Base-by-base conservation (phyloP, 805 yeast genomes). In the Lipomyces kockii region DNA sequence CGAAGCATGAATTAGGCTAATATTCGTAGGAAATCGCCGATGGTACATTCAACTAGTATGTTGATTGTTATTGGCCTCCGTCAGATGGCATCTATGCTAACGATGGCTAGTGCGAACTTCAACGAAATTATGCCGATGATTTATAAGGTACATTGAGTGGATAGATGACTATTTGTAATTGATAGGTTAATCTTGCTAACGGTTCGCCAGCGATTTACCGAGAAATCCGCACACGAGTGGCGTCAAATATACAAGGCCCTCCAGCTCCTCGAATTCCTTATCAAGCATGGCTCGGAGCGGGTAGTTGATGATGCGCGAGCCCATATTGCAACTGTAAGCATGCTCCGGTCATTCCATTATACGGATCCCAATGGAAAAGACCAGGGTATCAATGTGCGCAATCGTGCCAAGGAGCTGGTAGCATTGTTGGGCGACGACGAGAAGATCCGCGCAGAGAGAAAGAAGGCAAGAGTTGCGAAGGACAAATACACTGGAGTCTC, bases 171-270 rank as follows among this genome's bases (percentile, higher is more conserved):
- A 60, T 46, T 49, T n/a, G 12, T 34, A 7, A 37, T 22, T 53
- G 53, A 25, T n/a, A 22, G 11, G 14, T 11, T 34, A 34, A 9
- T n/a, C 29, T 3, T 17, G 60, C 53, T 43, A 46, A 51, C 12
- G 17, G 5, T 43, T 87, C 87, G 89, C 76, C 83, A 97, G 74
- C 85, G 99, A 71, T 95, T 95, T 81, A 94, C 98, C 6, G 99
- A 95, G 78, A 95, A 95, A 80, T 85, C 95, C 6, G 97, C 98
- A 60, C 89, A 87, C 77, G 98, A 95, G 80, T 95, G 99, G 99
- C 87, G 99, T 77, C 99, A 95, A 78, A 94, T 95, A 72, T 95
- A 95, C 82, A 95, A 95, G 80, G 88, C 97, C 2, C 83, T 95
- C 74, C 98, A 93, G 77, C 84, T 95, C 78, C 84, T 94, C 78